These are phyloP conservation scores for Stagonosporopsis vannaccii DNA, from an alignment of 2,329 filamentous ascomycete genomes.

Conservation along the genomic window DNA sequence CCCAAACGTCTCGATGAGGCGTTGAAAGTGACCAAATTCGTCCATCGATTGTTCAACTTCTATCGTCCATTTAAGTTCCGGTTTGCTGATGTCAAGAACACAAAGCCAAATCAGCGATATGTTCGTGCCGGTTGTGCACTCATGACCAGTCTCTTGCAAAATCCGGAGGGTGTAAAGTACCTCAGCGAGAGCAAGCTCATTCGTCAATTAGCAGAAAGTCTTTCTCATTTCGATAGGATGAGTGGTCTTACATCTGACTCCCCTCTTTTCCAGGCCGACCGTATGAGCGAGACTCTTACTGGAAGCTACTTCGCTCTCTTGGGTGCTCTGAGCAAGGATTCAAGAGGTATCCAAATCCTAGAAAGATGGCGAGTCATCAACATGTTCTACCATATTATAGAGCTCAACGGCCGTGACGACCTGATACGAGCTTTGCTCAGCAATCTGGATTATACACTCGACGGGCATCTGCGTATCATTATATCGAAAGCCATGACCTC, in stretches of 20 bases:
- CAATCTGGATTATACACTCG: conserved; percentile 88
- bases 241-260: conserved; percentile 75
- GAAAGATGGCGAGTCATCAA: conserved; percentile 98
- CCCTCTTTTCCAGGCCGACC: conserved; percentile 86
- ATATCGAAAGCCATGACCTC: conserved; percentile 93
- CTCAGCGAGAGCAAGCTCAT: conserved; percentile 91
- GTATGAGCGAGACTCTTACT: conserved; percentile 85
- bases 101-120: conserved; percentile 92
- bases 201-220: conserved; percentile 91
- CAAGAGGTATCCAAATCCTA: conserved; percentile 84
- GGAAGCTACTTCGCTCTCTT: conserved; percentile 94
- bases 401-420: conserved; percentile 88
- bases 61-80: conserved; percentile 96
- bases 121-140: conserved; percentile 88
- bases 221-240: conserved; percentile 92
- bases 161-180: conserved; percentile 82
- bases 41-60: conserved; percentile 93
- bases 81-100: conserved; percentile 89
- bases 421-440: conserved; percentile 86
- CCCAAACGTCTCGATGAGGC: conserved; percentile 93
- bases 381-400: conserved; percentile 99
- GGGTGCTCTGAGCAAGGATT: conserved; percentile 82
- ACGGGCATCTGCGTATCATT: conserved; percentile 87
- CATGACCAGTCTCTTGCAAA: conserved; percentile 85
- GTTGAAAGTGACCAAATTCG: conserved; percentile 92